Base-by-base conservation (phyloP, 2,329 filamentous ascomycete species). In the Fusarium torreyae region DNA sequence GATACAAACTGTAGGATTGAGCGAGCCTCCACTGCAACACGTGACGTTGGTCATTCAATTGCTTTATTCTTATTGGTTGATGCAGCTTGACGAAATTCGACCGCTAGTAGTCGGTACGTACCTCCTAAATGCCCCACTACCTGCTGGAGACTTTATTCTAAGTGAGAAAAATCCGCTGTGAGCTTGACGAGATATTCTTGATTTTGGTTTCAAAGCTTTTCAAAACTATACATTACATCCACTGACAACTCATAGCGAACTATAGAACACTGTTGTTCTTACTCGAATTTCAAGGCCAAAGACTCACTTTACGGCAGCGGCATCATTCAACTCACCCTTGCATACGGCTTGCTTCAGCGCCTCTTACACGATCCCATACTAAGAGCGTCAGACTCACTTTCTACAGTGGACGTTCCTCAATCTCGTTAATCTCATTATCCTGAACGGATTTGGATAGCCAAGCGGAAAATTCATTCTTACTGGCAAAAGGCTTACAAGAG, bases 11-110 rank as follows among this genome's bases (percentile, higher is more conserved):
- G 59, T 66, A 72, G 66, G 66, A 66, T 70, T 66, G 61, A 56
- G 63, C 59, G 66, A 67, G 59, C 61, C 63, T 71, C 66, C 66
- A 70, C 70, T 39, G 26, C 13, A 59, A 72, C 79, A 81, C 79
- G 79, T 81, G 79, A 80, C 60, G 46, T 46, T 74, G 71, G 76
- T 74, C 62, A 72, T 73, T 68, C 78, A 81, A 81, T 80, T 80
- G 73, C 58, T 46, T 38, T 20, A 14, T 33, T 54, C 10, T 71
- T 58, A 81, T 81, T 81, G 79, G 79, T 18, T 46, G 20, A 24
- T 36, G n/a, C 2, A 42, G 18, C 40, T 42, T 17, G 20, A 67
- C 51, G 46, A 56, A 66, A 62, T 64, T 64, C 13, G n/a, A 50
- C 22, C 28, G 42, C 28, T 22, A 11, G 20, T 13, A 14, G 33